These are phyloP conservation scores for Rubroshorea leprosula DNA, from an alignment of 345 rosid species.

Conservation along the genomic window DNA sequence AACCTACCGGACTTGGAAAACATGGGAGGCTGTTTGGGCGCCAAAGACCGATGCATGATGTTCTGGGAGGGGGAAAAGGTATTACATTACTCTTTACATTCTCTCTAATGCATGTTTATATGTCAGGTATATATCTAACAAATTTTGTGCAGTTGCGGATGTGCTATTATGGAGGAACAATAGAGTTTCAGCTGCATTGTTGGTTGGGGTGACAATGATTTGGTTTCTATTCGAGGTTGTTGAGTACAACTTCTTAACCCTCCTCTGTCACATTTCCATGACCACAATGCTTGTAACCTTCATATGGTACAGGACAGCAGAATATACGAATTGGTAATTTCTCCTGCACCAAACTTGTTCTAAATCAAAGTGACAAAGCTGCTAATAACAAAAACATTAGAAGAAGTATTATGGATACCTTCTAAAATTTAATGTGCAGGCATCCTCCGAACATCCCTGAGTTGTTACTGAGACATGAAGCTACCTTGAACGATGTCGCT, in stretches of 20 bases:
- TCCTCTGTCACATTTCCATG: constrained; percentile 64
- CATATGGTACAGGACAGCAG: constrained; percentile 56
- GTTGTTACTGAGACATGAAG: constrained; percentile 27
- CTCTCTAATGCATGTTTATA: too few relatives aligned
- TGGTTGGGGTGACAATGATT: constrained; percentile 46
- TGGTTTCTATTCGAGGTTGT: constrained; percentile 88
- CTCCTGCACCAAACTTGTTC: neutral
- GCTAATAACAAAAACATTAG: too few relatives aligned
- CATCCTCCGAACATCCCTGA: constrained; percentile 42
- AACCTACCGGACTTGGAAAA: too few relatives aligned
- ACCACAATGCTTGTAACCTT: constrained; percentile 64
- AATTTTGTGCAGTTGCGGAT: constrained; percentile 60
- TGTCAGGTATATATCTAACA: too few relatives aligned
- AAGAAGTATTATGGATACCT: too few relatives aligned
- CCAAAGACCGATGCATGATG: constrained; percentile 36
- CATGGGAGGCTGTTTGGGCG: constrained; percentile 42
- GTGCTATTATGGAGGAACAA: constrained; percentile 67
- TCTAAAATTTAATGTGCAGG: constrained; percentile 64
- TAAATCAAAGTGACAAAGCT: neutral
- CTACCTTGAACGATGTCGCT: constrained; percentile 41
- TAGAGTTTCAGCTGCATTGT: constrained; percentile 42
- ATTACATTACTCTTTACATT: too few relatives aligned
- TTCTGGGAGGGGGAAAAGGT: constrained; percentile 84
- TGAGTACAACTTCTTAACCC: constrained; percentile 76
- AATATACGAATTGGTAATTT: constrained; percentile 53